Percentiles rank a stretch among this genome's conserved stretches.
Evolutionary conservation across 2,329 filamentous ascomycete genomes (phyloP).

Genomic region (Verticillium isaacii): DNA sequence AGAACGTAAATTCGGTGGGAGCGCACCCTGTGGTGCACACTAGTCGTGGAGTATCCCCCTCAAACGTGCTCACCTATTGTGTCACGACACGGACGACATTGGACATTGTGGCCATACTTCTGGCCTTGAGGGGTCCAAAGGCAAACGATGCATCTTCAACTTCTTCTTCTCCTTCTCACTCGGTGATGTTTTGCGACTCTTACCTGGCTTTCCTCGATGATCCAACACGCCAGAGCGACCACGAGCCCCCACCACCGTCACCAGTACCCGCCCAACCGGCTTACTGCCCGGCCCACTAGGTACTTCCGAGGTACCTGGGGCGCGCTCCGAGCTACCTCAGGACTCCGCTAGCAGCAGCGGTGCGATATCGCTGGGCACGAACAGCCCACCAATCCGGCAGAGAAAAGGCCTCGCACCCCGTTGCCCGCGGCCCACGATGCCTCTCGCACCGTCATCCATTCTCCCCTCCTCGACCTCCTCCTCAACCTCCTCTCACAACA

Average conservation of each 20-base stretch:
- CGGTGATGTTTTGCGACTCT: background rate
- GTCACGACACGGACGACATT: background rate
- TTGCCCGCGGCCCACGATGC: slow-evolving; percentile 10
- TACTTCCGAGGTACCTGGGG: slow-evolving; percentile 1
- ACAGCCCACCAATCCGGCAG: slow-evolving; percentile 2
- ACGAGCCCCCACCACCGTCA: slow-evolving; percentile 7
- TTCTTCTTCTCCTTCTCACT: slow-evolving; percentile 5
- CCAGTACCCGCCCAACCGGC: slow-evolving; percentile 4
- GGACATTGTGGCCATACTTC: background rate
- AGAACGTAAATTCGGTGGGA: background rate
- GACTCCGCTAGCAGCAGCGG: background rate
- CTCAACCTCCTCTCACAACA: slow-evolving; percentile 1
- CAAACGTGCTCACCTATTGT: slow-evolving; percentile 4
- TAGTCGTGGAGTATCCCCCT: slow-evolving; percentile 1
- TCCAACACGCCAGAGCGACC: slow-evolving; percentile 4
- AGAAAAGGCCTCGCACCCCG: slow-evolving; percentile 1
- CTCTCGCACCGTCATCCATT: slow-evolving; percentile 9
- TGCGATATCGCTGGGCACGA: slow-evolving; percentile 3
- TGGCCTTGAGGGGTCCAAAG: background rate
- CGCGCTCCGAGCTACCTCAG: background rate
- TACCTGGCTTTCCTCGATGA: background rate
- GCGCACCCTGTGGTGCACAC: background rate
- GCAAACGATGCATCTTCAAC: background rate
- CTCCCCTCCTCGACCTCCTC: slow-evolving; percentile 3
- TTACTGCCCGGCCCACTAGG: background rate